phyloP scores from a whole-genome alignment of 257 asterid species.

The Jaltomata sinuosa region DNA sequence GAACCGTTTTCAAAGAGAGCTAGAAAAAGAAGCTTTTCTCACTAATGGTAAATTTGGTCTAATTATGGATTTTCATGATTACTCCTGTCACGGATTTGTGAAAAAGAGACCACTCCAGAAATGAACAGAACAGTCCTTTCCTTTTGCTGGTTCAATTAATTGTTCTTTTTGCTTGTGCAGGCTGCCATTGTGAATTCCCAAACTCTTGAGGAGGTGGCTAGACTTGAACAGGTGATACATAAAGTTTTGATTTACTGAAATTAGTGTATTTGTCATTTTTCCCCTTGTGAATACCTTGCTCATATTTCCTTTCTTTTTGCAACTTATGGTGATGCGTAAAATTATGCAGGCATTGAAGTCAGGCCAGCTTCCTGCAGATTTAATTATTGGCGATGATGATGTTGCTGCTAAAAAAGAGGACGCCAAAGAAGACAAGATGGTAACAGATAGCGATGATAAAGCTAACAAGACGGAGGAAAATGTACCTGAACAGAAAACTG shows the following conservation, averaged over 20 bases:
- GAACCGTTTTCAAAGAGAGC: background rate
- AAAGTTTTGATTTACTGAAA: background rate
- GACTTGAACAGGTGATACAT: constrained; percentile 89
- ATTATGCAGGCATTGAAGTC: constrained; percentile 73
- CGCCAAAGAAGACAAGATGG: constrained; percentile 46
- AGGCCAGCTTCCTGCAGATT: constrained; percentile 93
- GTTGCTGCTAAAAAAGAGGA: constrained; percentile 29
- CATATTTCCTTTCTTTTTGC: background rate
- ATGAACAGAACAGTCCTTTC: background rate
- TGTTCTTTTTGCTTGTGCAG: constrained; percentile 33
- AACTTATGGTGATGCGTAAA: constrained; percentile 1
- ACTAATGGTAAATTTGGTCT: background rate
- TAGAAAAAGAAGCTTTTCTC: background rate
- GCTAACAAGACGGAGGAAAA: constrained; percentile 24
- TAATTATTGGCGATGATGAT: constrained; percentile 36
- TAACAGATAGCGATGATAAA: constrained; percentile 39
- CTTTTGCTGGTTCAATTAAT: background rate
- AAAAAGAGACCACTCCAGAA: background rate
- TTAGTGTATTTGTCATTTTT: background rate
- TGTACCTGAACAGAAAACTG: constrained; percentile 43
- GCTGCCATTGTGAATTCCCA: constrained; percentile 98
- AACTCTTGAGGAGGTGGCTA: constrained; percentile 97
- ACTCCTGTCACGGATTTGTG: background rate
- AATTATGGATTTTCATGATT: background rate
- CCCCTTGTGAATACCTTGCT: background rate